phyloP scores from a whole-genome alignment of 495 filamentous ascomycete species.

The Tuber indicum region DNA sequence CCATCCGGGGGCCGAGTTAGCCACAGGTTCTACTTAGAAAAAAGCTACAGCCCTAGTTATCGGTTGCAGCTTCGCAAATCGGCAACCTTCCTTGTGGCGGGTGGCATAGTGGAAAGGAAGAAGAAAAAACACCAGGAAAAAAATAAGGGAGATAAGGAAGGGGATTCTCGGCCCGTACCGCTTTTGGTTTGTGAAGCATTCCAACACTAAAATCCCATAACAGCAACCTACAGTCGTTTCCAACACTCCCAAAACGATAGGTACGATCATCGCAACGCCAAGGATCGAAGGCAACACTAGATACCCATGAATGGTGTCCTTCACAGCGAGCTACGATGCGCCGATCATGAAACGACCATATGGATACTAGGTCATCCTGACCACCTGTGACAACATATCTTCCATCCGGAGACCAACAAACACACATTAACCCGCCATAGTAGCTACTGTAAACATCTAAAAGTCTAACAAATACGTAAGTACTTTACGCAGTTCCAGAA shows the following conservation, averaged over 20 bases:
- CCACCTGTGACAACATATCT: conserved; percentile 93
- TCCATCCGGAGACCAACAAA: conserved; percentile 96
- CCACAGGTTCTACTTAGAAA: conserved; percentile 1
- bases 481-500: not conserved
- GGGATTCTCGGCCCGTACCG: conserved; percentile 48
- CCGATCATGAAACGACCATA: conserved; percentile 82
- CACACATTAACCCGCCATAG: conserved; percentile 85
- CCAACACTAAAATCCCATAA: conserved; percentile 97
- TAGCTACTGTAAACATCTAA: conserved; percentile 81
- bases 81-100: not conserved
- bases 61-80: not conserved
- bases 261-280: conserved; percentile 94
- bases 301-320: conserved; percentile 93
- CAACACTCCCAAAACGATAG: conserved; percentile 91
- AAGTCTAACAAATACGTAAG: conserved; percentile 50
- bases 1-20: conserved; percentile 39
- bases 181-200: conserved; percentile 85
- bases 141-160: conserved; percentile 10
- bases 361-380: conserved; percentile 88
- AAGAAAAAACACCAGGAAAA: conserved; percentile 1
- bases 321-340: conserved; percentile 86
- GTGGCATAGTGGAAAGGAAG: not conserved
- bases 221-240: conserved; percentile 81
- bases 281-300: conserved; percentile 84
- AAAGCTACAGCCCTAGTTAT: conserved; percentile 9